Evolutionary conservation across 495 filamentous ascomycete species (phyloP).

Genomic region (Xylaria bambusicola): DNA sequence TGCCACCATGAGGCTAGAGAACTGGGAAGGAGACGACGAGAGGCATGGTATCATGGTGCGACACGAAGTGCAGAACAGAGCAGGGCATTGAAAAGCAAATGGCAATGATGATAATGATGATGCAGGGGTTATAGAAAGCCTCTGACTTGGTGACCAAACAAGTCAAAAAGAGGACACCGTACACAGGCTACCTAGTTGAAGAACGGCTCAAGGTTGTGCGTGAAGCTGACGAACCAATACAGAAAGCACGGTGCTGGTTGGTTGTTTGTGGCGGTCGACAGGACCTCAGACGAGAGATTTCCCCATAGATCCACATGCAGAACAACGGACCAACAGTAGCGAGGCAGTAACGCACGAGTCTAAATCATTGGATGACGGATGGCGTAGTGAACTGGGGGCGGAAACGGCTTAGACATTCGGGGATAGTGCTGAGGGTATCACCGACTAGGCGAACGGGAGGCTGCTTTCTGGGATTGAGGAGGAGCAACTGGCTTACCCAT

Average conservation of each 20-base stretch:
- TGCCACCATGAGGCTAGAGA: neutral
- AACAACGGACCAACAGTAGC: slow-evolving; percentile 40
- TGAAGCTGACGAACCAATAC: slow-evolving; percentile 6
- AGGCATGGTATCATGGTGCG: slow-evolving; percentile 1
- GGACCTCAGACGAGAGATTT: slow-evolving; percentile 19
- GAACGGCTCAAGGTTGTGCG: neutral
- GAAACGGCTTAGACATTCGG: slow-evolving; percentile 20
- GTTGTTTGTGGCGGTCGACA: slow-evolving; percentile 14
- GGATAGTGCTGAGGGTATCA: slow-evolving; percentile 23
- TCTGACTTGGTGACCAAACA: slow-evolving; percentile 6
- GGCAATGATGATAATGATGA: no score
- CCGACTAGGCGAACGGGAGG: slow-evolving; percentile 5
- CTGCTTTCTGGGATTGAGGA: neutral
- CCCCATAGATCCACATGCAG: slow-evolving; percentile 34
- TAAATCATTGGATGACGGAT: slow-evolving; percentile 48
- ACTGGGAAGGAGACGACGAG: neutral
- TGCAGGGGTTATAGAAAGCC: slow-evolving; percentile 1
- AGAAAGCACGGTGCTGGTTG: slow-evolving; percentile 1
- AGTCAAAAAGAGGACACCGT: neutral
- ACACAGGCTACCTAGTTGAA: slow-evolving; percentile 3
- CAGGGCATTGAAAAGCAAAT: slow-evolving; percentile 5
- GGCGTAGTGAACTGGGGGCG: slow-evolving; percentile 23
- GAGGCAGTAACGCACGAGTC: slow-evolving; percentile 43
- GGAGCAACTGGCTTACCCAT: slow-evolving; percentile 47
- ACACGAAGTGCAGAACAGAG: slow-evolving; percentile 2